Evolutionary conservation across 176 grass and related monocot species (phyloP), one percentile per base, ranked within the genome.

Genomic region (Elymus sibiricus): DNA sequence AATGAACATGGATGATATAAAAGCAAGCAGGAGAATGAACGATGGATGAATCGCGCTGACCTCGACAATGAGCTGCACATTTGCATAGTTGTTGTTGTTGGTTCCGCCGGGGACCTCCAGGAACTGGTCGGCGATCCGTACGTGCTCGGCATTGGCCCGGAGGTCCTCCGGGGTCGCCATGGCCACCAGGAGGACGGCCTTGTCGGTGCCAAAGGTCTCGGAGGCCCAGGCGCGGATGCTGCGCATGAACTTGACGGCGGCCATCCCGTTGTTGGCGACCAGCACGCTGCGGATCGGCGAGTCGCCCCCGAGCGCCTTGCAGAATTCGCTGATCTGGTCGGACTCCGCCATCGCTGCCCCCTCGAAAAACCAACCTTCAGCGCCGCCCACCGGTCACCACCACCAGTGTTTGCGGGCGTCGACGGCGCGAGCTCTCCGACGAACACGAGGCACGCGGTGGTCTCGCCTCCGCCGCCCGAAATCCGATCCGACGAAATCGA

Each of bases 221-320:
- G 91, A 78, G 21, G 97, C 94, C 97, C 97, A 99, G 39, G 88
- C 87, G 46, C 97, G 91, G 70, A 96, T 79, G 72, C 94, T 99
- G 17, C 92, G 93, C 78, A 99, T 96, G 83, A 96, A 99, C 79
- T 98, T 99, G 70, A 99, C 97, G 0, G 97, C 94, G 0, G 97
- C 97, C 97, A 99, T 99, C 53, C 97, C 97, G 90, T 99, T 99
- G 86, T 99, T 99, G 44, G 97, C 97, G 53, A 99, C 85, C 13
- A 99, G 86, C 84, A 99, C 91, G 17, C 97, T 99, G 86, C 94
- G 94, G 27, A 99, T 94, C 5, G 94, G 90, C 6, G 85, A 86
- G 46, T 88, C 90, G 16, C 97, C 94, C 73, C 94, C 94, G 2
- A 99, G 94, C 5, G 85, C 90, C 44, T 65, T 82, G 25, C 94